Evolutionary conservation across 2,329 filamentous ascomycete species (phyloP), one percentile per base, ranked within the genome.

Genomic region (Pseudonectria foliicola): DNA sequence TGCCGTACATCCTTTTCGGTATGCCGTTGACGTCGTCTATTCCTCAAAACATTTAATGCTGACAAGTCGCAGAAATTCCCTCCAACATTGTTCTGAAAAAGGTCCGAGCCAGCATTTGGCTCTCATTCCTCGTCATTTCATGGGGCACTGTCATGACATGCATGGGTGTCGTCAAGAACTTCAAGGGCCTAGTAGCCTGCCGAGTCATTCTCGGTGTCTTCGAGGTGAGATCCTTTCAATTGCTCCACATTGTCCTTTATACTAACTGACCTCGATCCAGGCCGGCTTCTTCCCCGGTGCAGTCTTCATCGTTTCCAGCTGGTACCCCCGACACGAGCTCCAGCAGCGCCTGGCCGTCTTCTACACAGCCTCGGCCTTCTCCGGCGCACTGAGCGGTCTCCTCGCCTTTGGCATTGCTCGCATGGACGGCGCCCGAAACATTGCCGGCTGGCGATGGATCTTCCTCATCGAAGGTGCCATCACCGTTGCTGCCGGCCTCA

Each of bases 381-480:
- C 58, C 0, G 67, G 66, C 2, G 67, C 66, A 1, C 67, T 71
- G 36, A 63, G 59, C 0, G 68, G 68, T 0, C 56, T 71, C 3
- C 49, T 71, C 0, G 67, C 68, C 0, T 63, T 56, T 36, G 64
- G 48, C 0, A 69, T 71, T 28, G 55, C 59, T 7, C 54, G 62
- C 23, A 63, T 70, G 57, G 55, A 67, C 16, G 67, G 68, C 0
- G 42, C 57, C 2, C 54, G 61, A 2, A 63, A 63, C 0, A 47
- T 64, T 2, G 50, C 48, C 0, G 66, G 67, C 10, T 72, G 67
- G 68, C 59, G 64, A 28, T 74, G 70, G 70, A 71, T 73, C 29
- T 75, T 75, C 38, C 66, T 75, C 27, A 56, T 75, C 1, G 70
- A 75, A 42, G 71, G 71, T 3, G 43, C 63, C 0, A 33, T 60